Evolutionary conservation across 1,139 yeast genomes (phyloP).

Genomic region (Suhomyces chickasaworum): DNA sequence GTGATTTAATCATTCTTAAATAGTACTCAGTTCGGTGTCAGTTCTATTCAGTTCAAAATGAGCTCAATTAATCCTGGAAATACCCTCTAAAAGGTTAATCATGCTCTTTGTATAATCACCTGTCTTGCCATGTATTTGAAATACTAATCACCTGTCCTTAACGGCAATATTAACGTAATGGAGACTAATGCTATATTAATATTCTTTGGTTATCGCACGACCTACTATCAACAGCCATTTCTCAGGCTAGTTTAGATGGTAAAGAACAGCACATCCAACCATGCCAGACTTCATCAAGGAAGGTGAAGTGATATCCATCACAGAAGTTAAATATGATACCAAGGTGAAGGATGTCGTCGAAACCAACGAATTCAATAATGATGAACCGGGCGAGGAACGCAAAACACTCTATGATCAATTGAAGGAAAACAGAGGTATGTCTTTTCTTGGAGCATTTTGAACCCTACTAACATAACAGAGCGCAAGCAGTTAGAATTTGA

Average conservation of each 20-base stretch:
- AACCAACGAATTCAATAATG: constrained; percentile 3
- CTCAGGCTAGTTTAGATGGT: not conserved
- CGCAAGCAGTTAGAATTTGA: constrained; percentile 20
- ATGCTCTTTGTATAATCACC: too few species aligned
- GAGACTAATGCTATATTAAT: too few species aligned
- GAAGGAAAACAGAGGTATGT: constrained; percentile 21
- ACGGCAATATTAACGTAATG: too few species aligned
- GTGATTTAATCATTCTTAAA: too few species aligned
- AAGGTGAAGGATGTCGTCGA: constrained; percentile 3
- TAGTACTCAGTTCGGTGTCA: too few species aligned
- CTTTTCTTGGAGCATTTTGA: not conserved
- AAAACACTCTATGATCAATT: constrained; percentile 21
- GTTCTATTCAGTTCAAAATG: too few species aligned
- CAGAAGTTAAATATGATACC: not conserved
- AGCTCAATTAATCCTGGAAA: too few species aligned
- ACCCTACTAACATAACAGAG: constrained; percentile 18
- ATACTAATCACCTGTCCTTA: too few species aligned
- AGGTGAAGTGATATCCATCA: constrained; percentile 6
- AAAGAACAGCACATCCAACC: not conserved
- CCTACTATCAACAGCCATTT: constrained; percentile 1
- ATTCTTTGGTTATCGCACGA: not conserved
- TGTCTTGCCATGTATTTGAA: too few species aligned
- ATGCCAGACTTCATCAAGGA: constrained; percentile 15
- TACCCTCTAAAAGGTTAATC: too few species aligned
- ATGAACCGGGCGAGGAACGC: constrained; percentile 9